Conservation (phyloP, 148 eudicot genomes). For the Chenopodium formosanum region DNA sequence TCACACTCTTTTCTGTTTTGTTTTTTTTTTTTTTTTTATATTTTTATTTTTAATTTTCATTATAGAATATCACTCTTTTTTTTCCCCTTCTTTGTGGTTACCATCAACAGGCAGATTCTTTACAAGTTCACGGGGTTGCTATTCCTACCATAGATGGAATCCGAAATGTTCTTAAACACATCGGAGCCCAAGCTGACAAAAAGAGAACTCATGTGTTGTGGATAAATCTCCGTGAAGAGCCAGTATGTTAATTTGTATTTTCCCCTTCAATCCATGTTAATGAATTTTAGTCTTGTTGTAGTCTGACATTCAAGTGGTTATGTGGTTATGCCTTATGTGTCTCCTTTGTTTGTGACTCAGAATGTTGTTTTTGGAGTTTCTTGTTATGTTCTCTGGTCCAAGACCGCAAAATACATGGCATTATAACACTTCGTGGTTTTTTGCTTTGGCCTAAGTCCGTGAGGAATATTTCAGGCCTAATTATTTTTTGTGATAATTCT, state of each 20-base stretch:
- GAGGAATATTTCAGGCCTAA: no score
- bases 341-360: not conserved
- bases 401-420: not conserved
- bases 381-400: no score
- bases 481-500: no score
- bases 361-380: not conserved
- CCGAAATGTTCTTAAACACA: conserved; percentile 71
- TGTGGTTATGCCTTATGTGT: not conserved
- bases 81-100: not conserved
- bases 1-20: not conserved
- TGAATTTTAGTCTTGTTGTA: not conserved
- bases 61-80: no score
- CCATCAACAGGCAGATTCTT: conserved; percentile 58
- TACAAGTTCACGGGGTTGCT: conserved; percentile 90
- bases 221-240: conserved; percentile 97
- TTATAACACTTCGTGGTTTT: not conserved
- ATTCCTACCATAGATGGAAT: conserved; percentile 88
- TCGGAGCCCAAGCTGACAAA: conserved; percentile 55
- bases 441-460: not conserved
- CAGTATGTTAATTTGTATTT: conserved; percentile 39
- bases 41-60: no score
- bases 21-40: no score
- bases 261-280: not conserved
- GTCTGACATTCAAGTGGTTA: not conserved
- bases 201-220: conserved; percentile 57